Conservation (phyloP, 768 basidiomycete genomes). For the Boletus fagicola region DNA sequence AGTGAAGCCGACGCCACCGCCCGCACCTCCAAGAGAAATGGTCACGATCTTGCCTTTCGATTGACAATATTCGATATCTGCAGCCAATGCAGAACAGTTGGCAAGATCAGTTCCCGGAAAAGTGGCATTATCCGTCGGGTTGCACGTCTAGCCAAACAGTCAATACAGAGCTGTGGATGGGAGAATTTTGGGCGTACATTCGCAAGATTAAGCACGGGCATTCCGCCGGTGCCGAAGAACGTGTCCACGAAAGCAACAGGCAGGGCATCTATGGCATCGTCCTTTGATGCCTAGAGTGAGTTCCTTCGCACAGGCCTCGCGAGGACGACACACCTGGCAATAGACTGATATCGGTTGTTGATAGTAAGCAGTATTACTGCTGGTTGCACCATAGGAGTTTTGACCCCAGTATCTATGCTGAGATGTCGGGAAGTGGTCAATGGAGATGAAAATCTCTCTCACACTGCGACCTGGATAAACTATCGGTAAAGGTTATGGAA, state of each 20-base stretch:
- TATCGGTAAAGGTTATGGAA: constrained; percentile 3
- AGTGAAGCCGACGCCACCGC: constrained; percentile 40
- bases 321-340: constrained; percentile 46
- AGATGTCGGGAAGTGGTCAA: not conserved
- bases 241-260: constrained; percentile 67
- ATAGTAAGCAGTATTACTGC: constrained; percentile 49
- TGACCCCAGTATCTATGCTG: constrained; percentile 67
- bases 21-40: constrained; percentile 44
- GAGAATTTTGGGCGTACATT: constrained; percentile 43
- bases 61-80: constrained; percentile 45
- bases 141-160: constrained; percentile 38
- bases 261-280: constrained; percentile 65
- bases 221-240: constrained; percentile 61
- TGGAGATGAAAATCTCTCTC: constrained; percentile 18
- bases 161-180: not conserved
- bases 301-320: not conserved
- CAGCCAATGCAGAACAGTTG: constrained; percentile 39
- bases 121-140: constrained; percentile 37
- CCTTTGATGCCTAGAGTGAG: constrained; percentile 36
- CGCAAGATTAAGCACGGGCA: constrained; percentile 66
- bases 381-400: constrained; percentile 66
- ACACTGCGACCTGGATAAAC: constrained; percentile 53
- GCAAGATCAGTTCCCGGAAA: constrained; percentile 44
- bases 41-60: constrained; percentile 48
- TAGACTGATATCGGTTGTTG: constrained; percentile 65